A percentile compares a stretch with the other conserved stretches of the same genome.
Evolutionary conservation across 1,284 basidiomycete genomes (phyloP).

Genomic region (Papiliotrema flavescens): DNA sequence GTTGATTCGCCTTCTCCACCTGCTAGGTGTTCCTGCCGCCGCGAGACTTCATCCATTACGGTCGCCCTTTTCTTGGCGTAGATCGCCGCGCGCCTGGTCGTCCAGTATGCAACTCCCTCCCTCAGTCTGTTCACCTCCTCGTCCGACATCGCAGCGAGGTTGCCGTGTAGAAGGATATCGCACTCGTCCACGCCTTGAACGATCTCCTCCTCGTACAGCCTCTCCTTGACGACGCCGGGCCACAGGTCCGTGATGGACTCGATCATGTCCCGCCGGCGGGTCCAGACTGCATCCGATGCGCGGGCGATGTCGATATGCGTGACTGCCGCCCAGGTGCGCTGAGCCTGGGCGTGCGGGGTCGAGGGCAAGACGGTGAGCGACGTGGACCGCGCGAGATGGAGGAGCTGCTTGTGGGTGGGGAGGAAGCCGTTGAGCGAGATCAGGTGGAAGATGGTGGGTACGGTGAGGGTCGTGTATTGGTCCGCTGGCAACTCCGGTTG

Average conservation of each 20-base stretch:
- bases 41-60: neutral
- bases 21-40: neutral
- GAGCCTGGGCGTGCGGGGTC: neutral
- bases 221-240: neutral
- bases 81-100: neutral
- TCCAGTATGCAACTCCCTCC: neutral
- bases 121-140: neutral
- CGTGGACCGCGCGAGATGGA: neutral
- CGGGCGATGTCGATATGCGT: neutral
- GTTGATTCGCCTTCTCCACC: neutral
- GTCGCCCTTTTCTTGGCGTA: neutral
- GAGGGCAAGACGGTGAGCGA: neutral
- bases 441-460: neutral
- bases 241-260: neutral
- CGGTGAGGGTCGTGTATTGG: neutral
- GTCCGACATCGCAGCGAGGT: neutral
- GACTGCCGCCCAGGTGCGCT: neutral
- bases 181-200: neutral
- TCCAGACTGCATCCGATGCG: neutral
- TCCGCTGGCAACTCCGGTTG: too few species aligned
- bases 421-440: neutral
- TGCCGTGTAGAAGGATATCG: neutral
- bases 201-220: neutral
- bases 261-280: neutral
- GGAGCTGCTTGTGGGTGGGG: neutral